Evolutionary conservation across 257 asterid species (phyloP).

Genomic region (Dorcoceras hygrometricum): DNA sequence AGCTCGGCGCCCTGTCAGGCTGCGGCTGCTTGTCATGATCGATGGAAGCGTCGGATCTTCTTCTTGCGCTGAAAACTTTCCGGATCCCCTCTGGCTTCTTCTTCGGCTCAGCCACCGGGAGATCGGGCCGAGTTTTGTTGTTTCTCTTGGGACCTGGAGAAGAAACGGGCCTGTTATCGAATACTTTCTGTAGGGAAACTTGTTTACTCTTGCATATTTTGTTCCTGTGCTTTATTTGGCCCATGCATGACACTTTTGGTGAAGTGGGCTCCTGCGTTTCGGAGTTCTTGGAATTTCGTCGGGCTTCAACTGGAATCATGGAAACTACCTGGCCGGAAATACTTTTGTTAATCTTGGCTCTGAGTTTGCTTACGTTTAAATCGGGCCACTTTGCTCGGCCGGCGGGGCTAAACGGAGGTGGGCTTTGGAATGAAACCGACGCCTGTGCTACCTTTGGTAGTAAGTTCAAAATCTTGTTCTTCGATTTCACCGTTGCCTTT

Average conservation of each 20-base stretch:
- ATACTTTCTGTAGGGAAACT: constrained; percentile 24
- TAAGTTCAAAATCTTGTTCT: constrained; percentile 36
- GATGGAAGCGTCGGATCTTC: constrained; percentile 33
- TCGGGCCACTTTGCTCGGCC: constrained; percentile 29
- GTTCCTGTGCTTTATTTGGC: constrained; percentile 49
- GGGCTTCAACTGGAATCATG: constrained; percentile 40
- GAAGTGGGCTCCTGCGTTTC: constrained; percentile 53
- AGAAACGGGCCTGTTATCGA: constrained; percentile 5
- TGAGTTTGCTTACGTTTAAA: constrained; percentile 13
- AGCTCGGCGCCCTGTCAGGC: constrained; percentile 34
- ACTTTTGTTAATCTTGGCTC: constrained; percentile 23
- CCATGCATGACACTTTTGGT: constrained; percentile 62
- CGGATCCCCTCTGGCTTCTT: constrained; percentile 33
- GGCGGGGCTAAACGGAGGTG: constrained; percentile 40
- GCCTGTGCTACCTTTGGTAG: constrained; percentile 41
- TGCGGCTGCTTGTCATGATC: constrained; percentile 27
- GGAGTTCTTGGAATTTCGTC: constrained; percentile 32
- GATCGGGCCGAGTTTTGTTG: constrained; percentile 19
- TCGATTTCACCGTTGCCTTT: constrained; percentile 32
- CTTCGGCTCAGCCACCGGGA: constrained; percentile 29
- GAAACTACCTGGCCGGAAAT: constrained; percentile 37
- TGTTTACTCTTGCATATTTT: constrained; percentile 18
- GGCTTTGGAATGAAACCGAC: constrained; percentile 42
- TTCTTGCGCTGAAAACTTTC: constrained; percentile 29
- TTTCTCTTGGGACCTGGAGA: constrained; percentile 18